A percentile compares a stretch with the other conserved stretches of the same genome.
Conservation (phyloP, 108 stramenopile species). For the Skeletonema menzelii region DNA sequence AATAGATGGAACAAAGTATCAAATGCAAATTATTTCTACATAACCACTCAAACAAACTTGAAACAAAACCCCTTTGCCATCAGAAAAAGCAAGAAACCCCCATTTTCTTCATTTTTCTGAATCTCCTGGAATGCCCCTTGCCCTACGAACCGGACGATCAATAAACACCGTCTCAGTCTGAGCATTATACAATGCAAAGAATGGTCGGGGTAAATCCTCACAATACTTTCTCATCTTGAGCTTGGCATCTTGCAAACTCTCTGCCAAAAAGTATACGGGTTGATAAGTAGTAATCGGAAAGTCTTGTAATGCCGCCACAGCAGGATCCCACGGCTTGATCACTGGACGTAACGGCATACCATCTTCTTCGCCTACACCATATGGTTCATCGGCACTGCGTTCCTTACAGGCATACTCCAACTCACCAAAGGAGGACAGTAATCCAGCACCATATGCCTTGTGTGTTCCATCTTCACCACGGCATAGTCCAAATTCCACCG, state of each 20-base stretch:
- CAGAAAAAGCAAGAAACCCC: background rate
- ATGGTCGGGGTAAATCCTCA: slow-evolving; percentile 85
- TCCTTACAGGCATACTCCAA: slow-evolving; percentile 91
- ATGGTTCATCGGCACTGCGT: slow-evolving; percentile 38
- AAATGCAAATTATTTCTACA: background rate
- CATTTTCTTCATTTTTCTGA: background rate
- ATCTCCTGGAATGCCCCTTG: slow-evolving; percentile 33
- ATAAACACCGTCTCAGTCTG: slow-evolving; percentile 83
- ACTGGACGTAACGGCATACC: slow-evolving; percentile 53
- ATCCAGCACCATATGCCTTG: slow-evolving; percentile 97
- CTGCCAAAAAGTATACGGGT: slow-evolving; percentile 95
- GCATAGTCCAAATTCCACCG: slow-evolving; percentile 96
- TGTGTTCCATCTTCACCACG: slow-evolving; percentile 70
- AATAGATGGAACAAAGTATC: background rate
- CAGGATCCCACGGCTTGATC: slow-evolving; percentile 93
- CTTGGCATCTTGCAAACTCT: slow-evolving; percentile 87
- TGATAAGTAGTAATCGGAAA: slow-evolving; percentile 98
- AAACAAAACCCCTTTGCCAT: background rate
- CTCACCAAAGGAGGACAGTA: slow-evolving; percentile 95
- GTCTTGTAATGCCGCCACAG: slow-evolving; percentile 80
- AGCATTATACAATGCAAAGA: slow-evolving; percentile 88
- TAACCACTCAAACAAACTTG: background rate
- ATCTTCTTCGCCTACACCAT: slow-evolving; percentile 15
- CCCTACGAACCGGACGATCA: slow-evolving; percentile 78
- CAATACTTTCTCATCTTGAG: slow-evolving; percentile 86